These are phyloP conservation scores for Ophiostoma triangulosporum DNA, from an alignment of 2,329 filamentous ascomycete genomes.

Conservation along the genomic window DNA sequence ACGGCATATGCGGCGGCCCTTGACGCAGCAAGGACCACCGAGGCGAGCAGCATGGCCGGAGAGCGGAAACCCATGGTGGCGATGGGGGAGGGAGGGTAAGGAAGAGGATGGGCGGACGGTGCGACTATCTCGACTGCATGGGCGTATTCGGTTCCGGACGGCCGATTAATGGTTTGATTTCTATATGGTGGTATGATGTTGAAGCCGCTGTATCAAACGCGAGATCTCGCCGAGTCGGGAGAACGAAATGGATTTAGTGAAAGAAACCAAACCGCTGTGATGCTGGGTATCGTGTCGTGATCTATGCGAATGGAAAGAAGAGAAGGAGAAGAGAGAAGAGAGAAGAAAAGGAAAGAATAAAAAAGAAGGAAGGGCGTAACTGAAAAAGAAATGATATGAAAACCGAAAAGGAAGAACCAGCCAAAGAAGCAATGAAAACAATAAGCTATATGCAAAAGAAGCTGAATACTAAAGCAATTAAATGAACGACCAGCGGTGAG, in stretches of 20 bases:
- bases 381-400: neutral
- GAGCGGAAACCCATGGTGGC: slow-evolving; percentile 4
- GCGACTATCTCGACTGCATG: slow-evolving; percentile 8
- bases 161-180: no score
- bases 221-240: slow-evolving; percentile 1
- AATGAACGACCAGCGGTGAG: slow-evolving; percentile 2
- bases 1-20: neutral
- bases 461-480: neutral
- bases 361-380: neutral
- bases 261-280: neutral
- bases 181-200: no score
- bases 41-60: neutral
- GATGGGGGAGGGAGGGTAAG: neutral
- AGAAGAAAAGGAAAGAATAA: neutral
- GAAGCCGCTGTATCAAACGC: slow-evolving; percentile 7
- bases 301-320: neutral
- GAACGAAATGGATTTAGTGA: neutral
- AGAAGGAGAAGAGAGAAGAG: neutral
- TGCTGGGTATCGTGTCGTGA: neutral
- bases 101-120: neutral
- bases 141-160: no score
- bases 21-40: neutral
- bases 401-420: neutral
- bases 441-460: neutral
- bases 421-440: neutral